phyloP scores from a whole-genome alignment of 257 asterid species.

The Solanum lycopersicoides region DNA sequence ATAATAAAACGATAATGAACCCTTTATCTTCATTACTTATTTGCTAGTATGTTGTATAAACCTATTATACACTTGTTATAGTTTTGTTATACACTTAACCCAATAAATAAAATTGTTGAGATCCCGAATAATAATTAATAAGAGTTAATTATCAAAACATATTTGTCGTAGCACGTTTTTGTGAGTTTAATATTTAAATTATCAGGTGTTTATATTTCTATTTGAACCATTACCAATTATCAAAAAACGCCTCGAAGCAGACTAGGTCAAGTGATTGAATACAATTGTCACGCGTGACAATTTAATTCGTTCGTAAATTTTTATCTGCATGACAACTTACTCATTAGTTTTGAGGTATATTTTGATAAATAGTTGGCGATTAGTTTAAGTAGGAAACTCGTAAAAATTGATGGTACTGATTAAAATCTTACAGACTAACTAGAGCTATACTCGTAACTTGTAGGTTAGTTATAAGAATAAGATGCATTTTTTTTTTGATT shows the following conservation, averaged over 20 bases:
- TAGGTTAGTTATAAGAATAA: too few relatives aligned
- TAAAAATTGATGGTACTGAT: too few relatives aligned
- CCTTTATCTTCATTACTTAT: neutral
- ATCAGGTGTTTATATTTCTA: neutral
- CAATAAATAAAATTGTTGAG: neutral
- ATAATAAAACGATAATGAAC: neutral
- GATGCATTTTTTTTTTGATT: too few relatives aligned
- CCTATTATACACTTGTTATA: neutral
- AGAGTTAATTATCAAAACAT: neutral
- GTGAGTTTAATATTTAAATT: neutral
- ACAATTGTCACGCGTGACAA: neutral
- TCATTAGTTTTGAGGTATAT: neutral
- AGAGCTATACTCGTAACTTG: too few relatives aligned
- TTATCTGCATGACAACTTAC: rapidly evolving
- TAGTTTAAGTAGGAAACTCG: neutral
- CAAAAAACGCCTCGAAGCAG: neutral
- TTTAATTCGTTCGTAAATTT: neutral
- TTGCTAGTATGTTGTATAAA: neutral
- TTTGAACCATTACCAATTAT: neutral
- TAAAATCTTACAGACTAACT: too few relatives aligned
- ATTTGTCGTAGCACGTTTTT: neutral
- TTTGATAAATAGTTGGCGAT: neutral
- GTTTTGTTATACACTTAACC: neutral
- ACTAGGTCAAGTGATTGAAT: neutral
- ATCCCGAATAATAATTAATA: neutral